These are phyloP conservation scores for Calycina herbarum DNA, from an alignment of 2,329 filamentous ascomycete genomes.

Conservation along the genomic window DNA sequence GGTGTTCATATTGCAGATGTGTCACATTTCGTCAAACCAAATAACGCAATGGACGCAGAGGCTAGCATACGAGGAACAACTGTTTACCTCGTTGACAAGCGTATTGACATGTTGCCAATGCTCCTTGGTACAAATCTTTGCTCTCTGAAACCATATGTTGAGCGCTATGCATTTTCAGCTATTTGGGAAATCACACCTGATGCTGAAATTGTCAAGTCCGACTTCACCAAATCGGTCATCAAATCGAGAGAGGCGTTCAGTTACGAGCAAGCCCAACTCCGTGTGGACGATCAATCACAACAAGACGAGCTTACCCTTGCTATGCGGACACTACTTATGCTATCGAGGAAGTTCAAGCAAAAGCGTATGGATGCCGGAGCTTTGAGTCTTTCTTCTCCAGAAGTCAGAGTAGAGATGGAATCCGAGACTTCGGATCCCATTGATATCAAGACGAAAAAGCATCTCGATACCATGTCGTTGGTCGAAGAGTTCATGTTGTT, in stretches of 20 bases:
- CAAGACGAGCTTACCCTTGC: constrained; percentile 86
- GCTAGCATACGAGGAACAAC: constrained; percentile 93
- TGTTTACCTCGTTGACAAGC: constrained; percentile 97
- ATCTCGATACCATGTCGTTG: constrained; percentile 93
- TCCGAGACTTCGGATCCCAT: constrained; percentile 95
- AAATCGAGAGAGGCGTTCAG: constrained; percentile 95
- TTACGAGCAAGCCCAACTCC: constrained; percentile 92
- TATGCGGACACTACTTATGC: constrained; percentile 81
- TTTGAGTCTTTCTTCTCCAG: constrained; percentile 92
- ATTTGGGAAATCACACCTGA: constrained; percentile 86
- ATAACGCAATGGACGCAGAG: constrained; percentile 95
- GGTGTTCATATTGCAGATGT: constrained; percentile 99
- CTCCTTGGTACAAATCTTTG: constrained; percentile 94
- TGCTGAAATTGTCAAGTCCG: constrained; percentile 79
- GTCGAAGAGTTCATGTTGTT: constrained; percentile 99
- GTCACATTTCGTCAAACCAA: constrained; percentile 97
- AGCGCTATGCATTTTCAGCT: constrained; percentile 83
- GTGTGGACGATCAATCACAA: constrained; percentile 86
- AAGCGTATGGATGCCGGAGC: constrained; percentile 97
- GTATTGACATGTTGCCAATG: constrained; percentile 98
- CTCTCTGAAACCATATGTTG: constrained; percentile 96
- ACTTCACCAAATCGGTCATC: constrained; percentile 97
- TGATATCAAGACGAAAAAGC: constrained; percentile 92
- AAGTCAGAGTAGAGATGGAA: constrained; percentile 93
- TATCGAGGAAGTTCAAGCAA: constrained; percentile 90